Base-by-base conservation (phyloP, 257 asterid species). In the Rhazya stricta region DNA sequence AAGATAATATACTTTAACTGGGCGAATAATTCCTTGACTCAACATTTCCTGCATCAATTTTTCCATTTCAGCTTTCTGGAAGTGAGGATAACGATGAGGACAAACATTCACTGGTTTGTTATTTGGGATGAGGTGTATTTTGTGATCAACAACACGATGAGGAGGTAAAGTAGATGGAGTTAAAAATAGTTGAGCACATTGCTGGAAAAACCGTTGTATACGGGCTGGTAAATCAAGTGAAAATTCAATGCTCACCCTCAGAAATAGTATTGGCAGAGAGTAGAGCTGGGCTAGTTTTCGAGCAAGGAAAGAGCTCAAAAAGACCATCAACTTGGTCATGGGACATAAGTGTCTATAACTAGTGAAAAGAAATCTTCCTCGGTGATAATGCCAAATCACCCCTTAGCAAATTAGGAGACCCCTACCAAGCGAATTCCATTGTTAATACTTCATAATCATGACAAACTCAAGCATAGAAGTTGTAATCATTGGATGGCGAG, bases 361-460 rank as follows among this genome's bases (percentile, higher is more conserved):
- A 2, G 69, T 62, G 3, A 13, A 8, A 29, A n/a, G 69, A 21
- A 29, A 62, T 25, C 16, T 29, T 25, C 34, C 69, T n/a, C n/a
- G n/a, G 69, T 15, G 8, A 2, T 13, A 11, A 13, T n/a, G 69
- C 4, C 4, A 4, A 8, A 19, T 21, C 29, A 1, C 75, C 63
- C 23, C 9, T 21, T 7, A 71, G 12, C 3, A 12, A 19, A 5
- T 43, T 54, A 3, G 1, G 25, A 3, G 15, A 32, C 5, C 41
- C 65, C 10, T 46, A 13, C 61, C 61, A 71, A 25, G 27, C 10
- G 36, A 71, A 71, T 27, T 71, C 75, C 75, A 71, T 71, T 5
- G 75, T 71, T 46, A 45, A 51, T 19, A 12, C 36, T 0, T 23
- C 32, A 30, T 71, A 46, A 32, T 71, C 75, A 9, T 71, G 75